Evolutionary conservation across 768 basidiomycete species (phyloP).

Genomic region (Lactarius tabidus): DNA sequence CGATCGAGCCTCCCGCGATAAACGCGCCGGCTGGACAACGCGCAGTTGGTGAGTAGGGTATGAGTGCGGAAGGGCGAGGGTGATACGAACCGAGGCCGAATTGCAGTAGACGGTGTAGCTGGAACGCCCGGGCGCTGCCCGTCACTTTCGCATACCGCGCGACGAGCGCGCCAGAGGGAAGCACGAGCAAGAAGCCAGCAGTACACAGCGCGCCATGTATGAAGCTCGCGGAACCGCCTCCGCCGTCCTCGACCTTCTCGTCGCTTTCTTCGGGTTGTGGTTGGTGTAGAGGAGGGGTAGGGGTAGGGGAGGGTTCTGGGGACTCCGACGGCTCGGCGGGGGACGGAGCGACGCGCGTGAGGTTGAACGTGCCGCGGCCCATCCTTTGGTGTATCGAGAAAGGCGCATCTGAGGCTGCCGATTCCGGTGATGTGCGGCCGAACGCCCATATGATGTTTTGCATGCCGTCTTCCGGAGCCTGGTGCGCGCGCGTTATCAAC

Average conservation of each 20-base stretch:
- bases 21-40: conserved; percentile 5
- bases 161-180: conserved; percentile 54
- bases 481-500: background rate
- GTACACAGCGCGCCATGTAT: conserved; percentile 50
- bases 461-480: conserved; percentile 42
- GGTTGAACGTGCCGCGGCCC: conserved; percentile 44
- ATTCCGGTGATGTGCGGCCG: conserved; percentile 40
- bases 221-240: conserved; percentile 36
- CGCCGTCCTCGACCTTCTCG: background rate
- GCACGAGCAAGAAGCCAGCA: conserved; percentile 51
- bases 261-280: background rate
- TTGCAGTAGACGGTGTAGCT: conserved; percentile 41
- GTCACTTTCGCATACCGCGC: conserved; percentile 47
- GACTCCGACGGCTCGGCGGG: conserved; percentile 15
- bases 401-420: conserved; percentile 46
- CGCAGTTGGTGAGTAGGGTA: background rate
- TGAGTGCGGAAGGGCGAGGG: background rate
- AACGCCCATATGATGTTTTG: conserved; percentile 59
- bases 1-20: conserved; percentile 13
- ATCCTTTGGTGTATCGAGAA: conserved; percentile 45
- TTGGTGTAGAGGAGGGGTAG: background rate
- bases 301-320: background rate
- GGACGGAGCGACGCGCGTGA: conserved; percentile 37
- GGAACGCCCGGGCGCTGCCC: conserved; percentile 44
- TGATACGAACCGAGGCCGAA: conserved; percentile 11